Conservation (phyloP, 1,139 yeast genomes). For the Diutina sp. region DNA sequence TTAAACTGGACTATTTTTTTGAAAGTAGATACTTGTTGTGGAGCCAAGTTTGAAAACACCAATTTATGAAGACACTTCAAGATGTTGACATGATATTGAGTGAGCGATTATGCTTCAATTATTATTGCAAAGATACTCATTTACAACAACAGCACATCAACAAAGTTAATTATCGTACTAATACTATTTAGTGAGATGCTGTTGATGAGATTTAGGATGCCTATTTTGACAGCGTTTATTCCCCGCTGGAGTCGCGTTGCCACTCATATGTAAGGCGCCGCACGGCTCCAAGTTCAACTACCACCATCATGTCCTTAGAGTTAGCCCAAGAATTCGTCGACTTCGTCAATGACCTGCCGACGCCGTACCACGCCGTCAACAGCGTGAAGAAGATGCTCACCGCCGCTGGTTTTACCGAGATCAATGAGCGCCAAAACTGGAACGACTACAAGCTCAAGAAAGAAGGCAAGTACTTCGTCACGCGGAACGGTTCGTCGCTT, state of each 20-base stretch:
- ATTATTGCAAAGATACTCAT: no score
- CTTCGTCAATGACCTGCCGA: conserved; percentile 77
- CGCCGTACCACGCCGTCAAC: conserved; percentile 89
- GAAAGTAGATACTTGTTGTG: no score
- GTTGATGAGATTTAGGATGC: neutral
- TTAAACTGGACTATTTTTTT: no score
- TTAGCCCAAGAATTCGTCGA: conserved; percentile 50
- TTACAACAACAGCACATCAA: no score
- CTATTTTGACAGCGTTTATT: neutral
- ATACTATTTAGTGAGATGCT: neutral
- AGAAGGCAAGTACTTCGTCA: conserved; percentile 63
- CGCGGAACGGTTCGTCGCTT: conserved; percentile 79
- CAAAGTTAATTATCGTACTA: no score
- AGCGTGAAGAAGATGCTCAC: conserved; percentile 41
- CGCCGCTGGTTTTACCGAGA: conserved; percentile 56
- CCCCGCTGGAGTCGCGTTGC: neutral
- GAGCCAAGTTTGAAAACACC: no score
- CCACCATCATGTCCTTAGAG: neutral
- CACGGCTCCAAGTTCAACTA: neutral
- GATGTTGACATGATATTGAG: no score
- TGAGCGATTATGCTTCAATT: no score
- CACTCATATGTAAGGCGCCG: neutral
- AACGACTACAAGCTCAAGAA: conserved; percentile 22
- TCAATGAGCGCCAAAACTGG: conserved; percentile 74
- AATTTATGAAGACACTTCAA: no score